Evolutionary conservation across 1,284 basidiomycete species (phyloP).

Genomic region (Cronartium ribicola): DNA sequence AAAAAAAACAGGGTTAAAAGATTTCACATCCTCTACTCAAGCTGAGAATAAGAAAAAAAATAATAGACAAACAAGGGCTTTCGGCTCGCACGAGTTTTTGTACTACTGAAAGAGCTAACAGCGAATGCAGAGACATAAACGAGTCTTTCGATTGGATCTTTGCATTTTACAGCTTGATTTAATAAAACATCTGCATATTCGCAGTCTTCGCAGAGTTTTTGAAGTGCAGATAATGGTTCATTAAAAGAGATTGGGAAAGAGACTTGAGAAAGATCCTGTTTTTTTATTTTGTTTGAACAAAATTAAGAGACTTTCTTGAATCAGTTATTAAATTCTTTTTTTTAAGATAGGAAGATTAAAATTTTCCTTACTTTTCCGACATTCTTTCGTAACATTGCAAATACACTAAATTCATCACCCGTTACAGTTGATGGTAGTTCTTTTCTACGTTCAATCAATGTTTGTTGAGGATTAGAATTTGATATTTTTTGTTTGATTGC

Average conservation of each 20-base stretch:
- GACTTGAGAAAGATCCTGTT: conserved; percentile 75
- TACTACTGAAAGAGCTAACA: conserved; percentile 75
- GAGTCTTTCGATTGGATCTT: conserved; percentile 66
- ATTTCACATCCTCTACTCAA: not conserved
- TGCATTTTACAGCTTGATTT: conserved; percentile 59
- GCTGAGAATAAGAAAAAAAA: not conserved
- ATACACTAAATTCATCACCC: conserved; percentile 79
- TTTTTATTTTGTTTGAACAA: not conserved
- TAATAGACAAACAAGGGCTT: conserved; percentile 71
- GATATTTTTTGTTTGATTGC: not conserved
- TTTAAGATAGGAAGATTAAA: not conserved
- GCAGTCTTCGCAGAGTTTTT: conserved; percentile 69
- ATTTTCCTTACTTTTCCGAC: conserved; percentile 68
- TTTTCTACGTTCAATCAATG: conserved; percentile 56
- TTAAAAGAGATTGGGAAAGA: conserved; percentile 82
- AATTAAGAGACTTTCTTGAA: not conserved
- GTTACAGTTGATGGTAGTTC: conserved; percentile 60
- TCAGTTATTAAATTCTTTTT: not conserved
- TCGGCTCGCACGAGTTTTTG: conserved; percentile 69
- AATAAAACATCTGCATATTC: conserved; percentile 70
- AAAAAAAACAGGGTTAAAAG: not conserved
- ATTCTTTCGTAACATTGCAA: conserved; percentile 82
- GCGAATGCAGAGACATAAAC: conserved; percentile 76
- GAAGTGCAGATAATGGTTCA: conserved; percentile 75
- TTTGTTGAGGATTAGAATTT: not conserved